phyloP scores from a whole-genome alignment of 2,329 filamentous ascomycete species.

The Aspergillus novoparasiticus region DNA sequence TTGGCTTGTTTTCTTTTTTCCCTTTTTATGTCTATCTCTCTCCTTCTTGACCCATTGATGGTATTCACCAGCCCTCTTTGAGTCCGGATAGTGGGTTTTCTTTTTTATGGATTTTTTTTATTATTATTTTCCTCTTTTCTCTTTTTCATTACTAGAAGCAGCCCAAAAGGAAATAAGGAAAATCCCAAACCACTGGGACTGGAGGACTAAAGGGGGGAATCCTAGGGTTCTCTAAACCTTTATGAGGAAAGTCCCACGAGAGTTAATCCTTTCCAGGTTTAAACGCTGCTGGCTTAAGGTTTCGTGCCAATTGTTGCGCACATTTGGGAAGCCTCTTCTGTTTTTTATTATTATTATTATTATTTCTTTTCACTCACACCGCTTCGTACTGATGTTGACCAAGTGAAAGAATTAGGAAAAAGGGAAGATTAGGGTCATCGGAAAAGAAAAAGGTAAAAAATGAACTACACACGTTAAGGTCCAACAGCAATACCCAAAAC shows the following conservation, averaged over 20 bases:
- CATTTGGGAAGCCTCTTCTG: neutral
- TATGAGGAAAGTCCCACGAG: constrained; percentile 6
- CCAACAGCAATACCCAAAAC: neutral
- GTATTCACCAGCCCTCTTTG: neutral
- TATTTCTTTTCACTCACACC: neutral
- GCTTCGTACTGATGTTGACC: neutral
- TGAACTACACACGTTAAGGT: neutral
- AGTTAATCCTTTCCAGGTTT: constrained; percentile 5
- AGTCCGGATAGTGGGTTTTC: neutral
- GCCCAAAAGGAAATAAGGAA: neutral
- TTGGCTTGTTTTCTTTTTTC: neutral
- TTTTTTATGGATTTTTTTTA: neutral
- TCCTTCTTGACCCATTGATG: neutral
- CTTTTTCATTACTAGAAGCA: neutral
- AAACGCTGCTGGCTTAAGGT: neutral
- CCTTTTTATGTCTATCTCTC: neutral
- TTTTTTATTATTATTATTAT: neutral
- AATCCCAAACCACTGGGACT: neutral
- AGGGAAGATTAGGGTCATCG: no score
- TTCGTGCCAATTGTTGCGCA: constrained; percentile 3
- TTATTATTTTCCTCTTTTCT: neutral
- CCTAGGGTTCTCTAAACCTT: neutral
- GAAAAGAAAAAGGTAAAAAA: neutral
- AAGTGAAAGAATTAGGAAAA: neutral
- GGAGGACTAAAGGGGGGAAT: neutral